phyloP scores from a whole-genome alignment of 2,329 filamentous ascomycete genomes.

The Diplodia corticola region DNA sequence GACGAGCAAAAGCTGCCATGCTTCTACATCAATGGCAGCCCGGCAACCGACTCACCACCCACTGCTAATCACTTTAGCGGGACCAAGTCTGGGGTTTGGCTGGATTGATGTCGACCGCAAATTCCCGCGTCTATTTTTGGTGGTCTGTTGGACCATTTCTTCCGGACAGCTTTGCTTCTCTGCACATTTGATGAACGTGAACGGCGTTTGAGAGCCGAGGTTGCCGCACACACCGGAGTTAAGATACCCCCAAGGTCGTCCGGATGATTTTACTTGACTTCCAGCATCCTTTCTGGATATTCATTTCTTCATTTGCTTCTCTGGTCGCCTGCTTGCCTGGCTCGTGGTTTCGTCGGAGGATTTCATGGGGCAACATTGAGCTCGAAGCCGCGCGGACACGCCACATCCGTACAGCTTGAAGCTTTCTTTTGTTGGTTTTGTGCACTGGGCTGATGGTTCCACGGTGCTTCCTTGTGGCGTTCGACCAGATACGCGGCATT shows the following conservation, averaged over 20 bases:
- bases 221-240: background rate
- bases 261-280: background rate
- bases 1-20: background rate
- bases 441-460: background rate
- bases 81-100: background rate
- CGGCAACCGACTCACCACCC: background rate
- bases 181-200: background rate
- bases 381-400: background rate
- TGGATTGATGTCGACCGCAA: background rate
- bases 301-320: background rate
- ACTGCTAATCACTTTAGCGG: background rate
- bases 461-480: background rate
- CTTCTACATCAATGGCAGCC: background rate
- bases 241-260: conserved; percentile 4
- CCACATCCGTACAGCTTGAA: background rate
- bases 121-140: background rate
- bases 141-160: background rate
- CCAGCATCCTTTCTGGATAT: background rate
- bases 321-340: background rate
- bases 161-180: background rate
- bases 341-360: background rate
- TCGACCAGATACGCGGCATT: background rate
- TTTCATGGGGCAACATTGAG: conserved; percentile 1
- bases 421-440: background rate
- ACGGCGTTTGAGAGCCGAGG: background rate